Evolutionary conservation across 2,329 filamentous ascomycete species (phyloP).

Genomic region (Trichoderma endophyticum): DNA sequence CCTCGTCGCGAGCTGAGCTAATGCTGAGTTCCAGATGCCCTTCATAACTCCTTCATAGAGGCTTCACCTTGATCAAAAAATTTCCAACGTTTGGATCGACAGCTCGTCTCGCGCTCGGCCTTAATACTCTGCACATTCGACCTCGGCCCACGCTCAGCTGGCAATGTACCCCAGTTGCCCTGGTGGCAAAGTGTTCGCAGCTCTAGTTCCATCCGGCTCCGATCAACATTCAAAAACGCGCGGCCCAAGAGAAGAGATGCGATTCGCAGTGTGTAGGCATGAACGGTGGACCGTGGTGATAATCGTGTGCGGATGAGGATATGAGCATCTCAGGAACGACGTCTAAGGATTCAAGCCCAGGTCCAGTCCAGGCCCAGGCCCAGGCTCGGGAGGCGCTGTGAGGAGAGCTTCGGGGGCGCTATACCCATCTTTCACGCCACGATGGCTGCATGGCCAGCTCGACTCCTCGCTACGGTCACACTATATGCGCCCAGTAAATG

Average conservation of each 20-base stretch:
- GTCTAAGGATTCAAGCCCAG: background rate
- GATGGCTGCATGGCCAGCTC: slow-evolving; percentile 3
- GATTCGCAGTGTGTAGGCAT: background rate
- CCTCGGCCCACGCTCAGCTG: background rate
- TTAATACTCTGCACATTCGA: background rate
- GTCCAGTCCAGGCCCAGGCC: background rate
- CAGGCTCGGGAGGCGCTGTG: background rate
- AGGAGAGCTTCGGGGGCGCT: background rate
- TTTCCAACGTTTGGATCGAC: background rate
- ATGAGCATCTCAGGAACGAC: background rate
- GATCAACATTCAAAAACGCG: background rate
- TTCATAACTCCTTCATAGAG: background rate
- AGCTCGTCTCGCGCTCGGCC: background rate
- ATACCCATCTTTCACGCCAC: background rate
- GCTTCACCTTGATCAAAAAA: background rate
- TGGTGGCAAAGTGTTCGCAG: slow-evolving; percentile 10
- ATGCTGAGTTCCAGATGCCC: background rate
- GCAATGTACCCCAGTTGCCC: background rate
- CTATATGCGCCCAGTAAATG: background rate
- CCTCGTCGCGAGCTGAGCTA: background rate
- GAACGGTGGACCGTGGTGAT: background rate
- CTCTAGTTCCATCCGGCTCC: background rate
- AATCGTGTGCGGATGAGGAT: background rate
- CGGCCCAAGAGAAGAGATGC: background rate
- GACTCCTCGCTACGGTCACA: background rate